Evolutionary conservation across 352 stramenopile genomes (phyloP).

Genomic region (Pythium biforme): DNA sequence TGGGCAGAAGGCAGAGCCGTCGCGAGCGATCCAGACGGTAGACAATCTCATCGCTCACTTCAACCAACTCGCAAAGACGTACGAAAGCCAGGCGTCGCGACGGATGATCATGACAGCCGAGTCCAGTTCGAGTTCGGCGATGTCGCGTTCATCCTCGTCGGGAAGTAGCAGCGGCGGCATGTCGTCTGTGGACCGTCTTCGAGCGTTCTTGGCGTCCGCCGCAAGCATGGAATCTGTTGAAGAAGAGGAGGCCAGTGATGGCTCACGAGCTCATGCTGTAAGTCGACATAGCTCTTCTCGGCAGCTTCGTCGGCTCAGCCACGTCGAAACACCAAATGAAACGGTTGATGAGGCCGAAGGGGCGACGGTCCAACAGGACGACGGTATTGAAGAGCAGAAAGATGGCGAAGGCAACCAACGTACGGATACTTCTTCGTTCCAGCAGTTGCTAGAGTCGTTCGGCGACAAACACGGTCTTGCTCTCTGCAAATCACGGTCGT

Average conservation of each 20-base stretch:
- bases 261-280: neutral
- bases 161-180: neutral
- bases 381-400: neutral
- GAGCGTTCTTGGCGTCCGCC: constrained; percentile 17
- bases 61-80: constrained; percentile 50
- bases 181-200: constrained; percentile 24
- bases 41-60: constrained; percentile 71
- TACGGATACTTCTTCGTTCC: constrained; percentile 30
- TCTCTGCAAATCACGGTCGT: constrained; percentile 22
- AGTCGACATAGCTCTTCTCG: neutral
- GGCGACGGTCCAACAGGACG: neutral
- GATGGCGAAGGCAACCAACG: neutral
- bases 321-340: neutral
- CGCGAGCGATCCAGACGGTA: constrained; percentile 56
- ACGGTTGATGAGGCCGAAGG: neutral
- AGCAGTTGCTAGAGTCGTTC: constrained; percentile 48
- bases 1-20: constrained; percentile 57
- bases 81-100: constrained; percentile 21
- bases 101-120: constrained; percentile 2
- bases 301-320: neutral
- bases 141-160: neutral
- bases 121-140: neutral
- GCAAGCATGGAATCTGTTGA: constrained; percentile 1
- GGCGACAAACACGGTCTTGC: constrained; percentile 32
- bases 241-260: neutral